phyloP scores from a whole-genome alignment of 2,329 filamentous ascomycete species.

The Colletotrichum incanum region DNA sequence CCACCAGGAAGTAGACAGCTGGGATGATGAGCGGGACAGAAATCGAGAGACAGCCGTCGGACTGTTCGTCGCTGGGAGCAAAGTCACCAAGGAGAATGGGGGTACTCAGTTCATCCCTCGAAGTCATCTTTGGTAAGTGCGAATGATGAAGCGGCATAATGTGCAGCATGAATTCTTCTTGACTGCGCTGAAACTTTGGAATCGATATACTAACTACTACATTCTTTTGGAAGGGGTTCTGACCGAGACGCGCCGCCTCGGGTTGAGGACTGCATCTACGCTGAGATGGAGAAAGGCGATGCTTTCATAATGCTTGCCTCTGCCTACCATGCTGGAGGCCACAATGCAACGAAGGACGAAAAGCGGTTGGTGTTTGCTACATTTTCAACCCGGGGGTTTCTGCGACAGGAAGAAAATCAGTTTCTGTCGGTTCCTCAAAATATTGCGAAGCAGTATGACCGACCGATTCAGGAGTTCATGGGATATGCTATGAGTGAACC shows the following conservation, averaged over 20 bases:
- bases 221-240: constrained; percentile 12
- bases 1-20: constrained; percentile 40
- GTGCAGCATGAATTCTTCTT: not conserved
- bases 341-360: constrained; percentile 44
- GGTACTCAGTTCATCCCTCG: constrained; percentile 51
- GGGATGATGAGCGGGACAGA: constrained; percentile 35
- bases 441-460: constrained; percentile 18
- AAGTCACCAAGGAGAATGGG: constrained; percentile 50
- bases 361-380: constrained; percentile 31
- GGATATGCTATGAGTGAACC: constrained; percentile 34
- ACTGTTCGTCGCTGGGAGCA: constrained; percentile 49
- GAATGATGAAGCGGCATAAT: not conserved
- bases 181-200: constrained; percentile 9
- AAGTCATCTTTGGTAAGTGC: constrained; percentile 47
- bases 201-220: not conserved
- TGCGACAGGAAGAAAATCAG: constrained; percentile 38
- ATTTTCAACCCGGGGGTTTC: constrained; percentile 29
- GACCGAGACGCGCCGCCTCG: constrained; percentile 24
- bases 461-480: constrained; percentile 30
- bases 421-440: constrained; percentile 24
- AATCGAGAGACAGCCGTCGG: constrained; percentile 48
- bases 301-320: constrained; percentile 47
- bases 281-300: constrained; percentile 47
- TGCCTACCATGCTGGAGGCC: constrained; percentile 46
- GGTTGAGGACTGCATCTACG: constrained; percentile 38